A percentile compares a stretch with the other conserved stretches of the same genome.
Evolutionary conservation across 192 early-diverging fungal species (phyloP).

Genomic region (Mortierella antarctica): DNA sequence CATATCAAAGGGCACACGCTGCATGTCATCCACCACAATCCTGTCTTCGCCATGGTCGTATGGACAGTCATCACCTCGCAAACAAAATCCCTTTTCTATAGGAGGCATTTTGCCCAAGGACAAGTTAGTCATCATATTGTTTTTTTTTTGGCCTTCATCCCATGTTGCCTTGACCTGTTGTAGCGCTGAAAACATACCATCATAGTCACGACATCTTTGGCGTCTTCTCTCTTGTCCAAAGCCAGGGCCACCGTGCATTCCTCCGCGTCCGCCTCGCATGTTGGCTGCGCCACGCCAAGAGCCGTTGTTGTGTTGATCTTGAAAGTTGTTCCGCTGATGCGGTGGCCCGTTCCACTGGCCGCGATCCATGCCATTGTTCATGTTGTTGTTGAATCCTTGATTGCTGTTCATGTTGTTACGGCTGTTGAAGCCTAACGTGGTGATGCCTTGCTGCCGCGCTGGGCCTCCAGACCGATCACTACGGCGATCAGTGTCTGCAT

Average conservation of each 20-base stretch:
- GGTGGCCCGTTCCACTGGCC: constrained; percentile 26
- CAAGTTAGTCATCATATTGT: background rate
- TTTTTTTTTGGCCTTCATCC: background rate
- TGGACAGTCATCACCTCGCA: constrained; percentile 83
- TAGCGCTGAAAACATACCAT: constrained; percentile 62
- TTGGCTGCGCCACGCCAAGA: constrained; percentile 51
- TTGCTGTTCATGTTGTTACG: constrained; percentile 13
- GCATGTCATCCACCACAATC: constrained; percentile 72
- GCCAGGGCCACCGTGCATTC: constrained; percentile 41
- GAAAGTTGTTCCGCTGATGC: constrained; percentile 18
- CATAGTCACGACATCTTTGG: constrained; percentile 78
- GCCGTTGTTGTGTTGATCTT: constrained; percentile 34
- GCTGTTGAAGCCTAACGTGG: constrained; percentile 33
- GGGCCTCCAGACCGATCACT: constrained; percentile 4
- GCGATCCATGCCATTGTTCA: constrained; percentile 9
- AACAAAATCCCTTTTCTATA: constrained; percentile 81
- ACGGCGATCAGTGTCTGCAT: constrained; percentile 39
- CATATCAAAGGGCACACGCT: constrained; percentile 49
- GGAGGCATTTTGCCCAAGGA: background rate
- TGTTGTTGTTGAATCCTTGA: constrained; percentile 9
- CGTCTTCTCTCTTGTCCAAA: constrained; percentile 50
- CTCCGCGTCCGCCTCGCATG: constrained; percentile 57
- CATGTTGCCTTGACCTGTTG: background rate
- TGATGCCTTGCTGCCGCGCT: constrained; percentile 24
- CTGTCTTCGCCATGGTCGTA: constrained; percentile 80